Conservation (phyloP, 176 grass and related monocot genomes). For the Elaeis guineensis region DNA sequence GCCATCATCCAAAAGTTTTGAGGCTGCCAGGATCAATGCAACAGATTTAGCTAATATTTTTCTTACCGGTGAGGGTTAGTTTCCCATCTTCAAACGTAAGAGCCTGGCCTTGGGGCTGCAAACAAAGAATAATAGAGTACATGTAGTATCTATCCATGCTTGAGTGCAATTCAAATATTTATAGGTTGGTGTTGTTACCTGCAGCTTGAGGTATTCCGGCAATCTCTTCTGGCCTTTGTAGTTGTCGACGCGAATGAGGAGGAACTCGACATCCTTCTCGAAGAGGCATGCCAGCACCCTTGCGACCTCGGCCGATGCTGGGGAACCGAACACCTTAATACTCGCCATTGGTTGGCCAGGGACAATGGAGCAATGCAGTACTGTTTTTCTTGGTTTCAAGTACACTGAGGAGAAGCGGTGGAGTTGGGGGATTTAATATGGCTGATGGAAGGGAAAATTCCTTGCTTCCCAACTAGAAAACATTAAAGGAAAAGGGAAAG, state of each 20-base stretch:
- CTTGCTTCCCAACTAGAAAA: too few relatives aligned
- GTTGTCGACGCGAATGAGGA: constrained; percentile 55
- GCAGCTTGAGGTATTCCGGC: constrained; percentile 45
- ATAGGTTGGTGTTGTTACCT: constrained; percentile 6
- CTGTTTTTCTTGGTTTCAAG: too few relatives aligned
- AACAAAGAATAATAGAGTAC: neutral
- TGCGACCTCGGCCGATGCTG: constrained; percentile 39
- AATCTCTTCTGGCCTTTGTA: constrained; percentile 30
- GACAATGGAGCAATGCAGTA: too few relatives aligned
- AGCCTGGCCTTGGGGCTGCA: constrained; percentile 46
- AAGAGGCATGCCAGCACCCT: constrained; percentile 53
- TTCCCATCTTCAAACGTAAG: constrained; percentile 45
- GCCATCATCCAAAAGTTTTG: too few relatives aligned
- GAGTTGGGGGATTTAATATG: too few relatives aligned
- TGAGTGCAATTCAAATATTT: too few relatives aligned
- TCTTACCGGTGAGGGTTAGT: constrained; percentile 37
- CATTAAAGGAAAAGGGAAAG: too few relatives aligned
- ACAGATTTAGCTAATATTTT: too few relatives aligned
- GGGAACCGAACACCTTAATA: constrained; percentile 55
- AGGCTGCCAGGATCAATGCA: too few relatives aligned
- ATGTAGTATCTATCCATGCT: neutral
- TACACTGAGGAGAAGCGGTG: too few relatives aligned
- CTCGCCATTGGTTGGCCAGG: neutral
- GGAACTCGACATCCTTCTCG: constrained; percentile 68
- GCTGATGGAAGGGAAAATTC: too few relatives aligned